Evolutionary conservation across 2,329 filamentous ascomycete species (phyloP).

Genomic region (Juglanconis sp.): DNA sequence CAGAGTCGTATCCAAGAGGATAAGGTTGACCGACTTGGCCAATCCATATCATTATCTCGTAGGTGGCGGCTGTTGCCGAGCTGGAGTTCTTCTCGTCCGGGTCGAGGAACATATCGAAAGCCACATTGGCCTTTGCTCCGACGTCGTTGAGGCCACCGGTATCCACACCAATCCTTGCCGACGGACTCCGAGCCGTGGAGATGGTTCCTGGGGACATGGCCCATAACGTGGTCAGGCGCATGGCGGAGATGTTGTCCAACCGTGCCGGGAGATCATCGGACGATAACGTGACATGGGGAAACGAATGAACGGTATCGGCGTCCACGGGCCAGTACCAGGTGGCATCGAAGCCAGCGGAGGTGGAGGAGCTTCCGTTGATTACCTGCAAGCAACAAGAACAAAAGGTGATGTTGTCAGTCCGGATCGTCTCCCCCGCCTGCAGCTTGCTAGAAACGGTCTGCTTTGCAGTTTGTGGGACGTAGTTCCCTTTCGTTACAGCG

Average conservation of each 20-base stretch:
- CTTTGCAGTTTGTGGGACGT: background rate
- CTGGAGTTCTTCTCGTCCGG: constrained; percentile 23
- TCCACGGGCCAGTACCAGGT: constrained; percentile 30
- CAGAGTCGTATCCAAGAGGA: constrained; percentile 25
- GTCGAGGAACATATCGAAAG: constrained; percentile 32
- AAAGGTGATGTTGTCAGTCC: background rate
- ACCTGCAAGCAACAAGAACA: background rate
- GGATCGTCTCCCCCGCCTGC: background rate
- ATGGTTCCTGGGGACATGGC: constrained; percentile 26
- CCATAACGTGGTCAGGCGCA: constrained; percentile 27
- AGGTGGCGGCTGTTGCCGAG: constrained; percentile 26
- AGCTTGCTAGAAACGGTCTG: background rate
- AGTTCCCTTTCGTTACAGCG: background rate
- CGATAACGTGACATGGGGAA: constrained; percentile 31
- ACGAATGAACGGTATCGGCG: constrained; percentile 28
- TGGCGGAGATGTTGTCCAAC: constrained; percentile 27
- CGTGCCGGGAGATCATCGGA: constrained; percentile 24
- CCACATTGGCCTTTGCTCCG: constrained; percentile 27
- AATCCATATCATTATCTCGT: constrained; percentile 34
- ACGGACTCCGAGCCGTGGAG: constrained; percentile 19
- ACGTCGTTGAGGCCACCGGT: constrained; percentile 21
- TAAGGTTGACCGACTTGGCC: constrained; percentile 26
- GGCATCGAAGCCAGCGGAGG: constrained; percentile 25
- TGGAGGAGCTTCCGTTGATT: constrained; percentile 14
- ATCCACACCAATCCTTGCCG: constrained; percentile 21